These are phyloP conservation scores for Pythium dissotocum DNA, from an alignment of 352 stramenopile genomes.

Conservation along the genomic window DNA sequence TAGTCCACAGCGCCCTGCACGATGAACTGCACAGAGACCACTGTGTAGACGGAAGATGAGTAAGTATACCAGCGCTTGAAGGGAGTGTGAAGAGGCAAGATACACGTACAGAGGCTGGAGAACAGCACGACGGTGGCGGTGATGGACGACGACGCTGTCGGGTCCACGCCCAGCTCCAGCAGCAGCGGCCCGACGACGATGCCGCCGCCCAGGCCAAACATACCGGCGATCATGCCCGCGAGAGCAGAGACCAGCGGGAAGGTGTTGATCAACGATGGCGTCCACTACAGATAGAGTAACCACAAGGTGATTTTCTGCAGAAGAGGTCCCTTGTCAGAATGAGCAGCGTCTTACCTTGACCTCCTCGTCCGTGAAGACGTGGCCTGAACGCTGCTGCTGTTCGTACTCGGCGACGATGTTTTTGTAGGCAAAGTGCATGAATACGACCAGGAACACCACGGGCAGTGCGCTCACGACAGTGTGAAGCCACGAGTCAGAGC, in stretches of 20 bases:
- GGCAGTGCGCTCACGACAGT: conserved; percentile 60
- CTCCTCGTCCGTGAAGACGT: conserved; percentile 47
- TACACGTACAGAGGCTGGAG: conserved; percentile 55
- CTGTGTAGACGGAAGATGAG: neutral
- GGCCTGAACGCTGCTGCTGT: conserved; percentile 46
- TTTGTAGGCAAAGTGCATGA: conserved; percentile 59
- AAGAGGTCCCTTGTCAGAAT: neutral
- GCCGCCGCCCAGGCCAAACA: conserved; percentile 95
- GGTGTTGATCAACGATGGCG: conserved; percentile 55
- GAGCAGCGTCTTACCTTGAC: conserved; percentile 21
- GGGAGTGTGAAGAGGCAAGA: neutral
- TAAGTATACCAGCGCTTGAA: no score
- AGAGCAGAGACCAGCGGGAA: conserved; percentile 90
- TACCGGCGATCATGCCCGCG: conserved; percentile 90
- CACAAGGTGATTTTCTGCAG: neutral
- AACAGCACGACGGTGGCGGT: conserved; percentile 81
- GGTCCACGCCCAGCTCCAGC: conserved; percentile 92
- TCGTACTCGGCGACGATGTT: conserved; percentile 46
- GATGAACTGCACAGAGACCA: conserved; percentile 46
- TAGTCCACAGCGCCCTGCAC: conserved; percentile 51
- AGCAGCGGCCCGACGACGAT: conserved; percentile 95
- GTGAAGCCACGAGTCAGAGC: conserved; percentile 74
- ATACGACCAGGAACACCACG: conserved; percentile 61
- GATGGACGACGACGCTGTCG: conserved; percentile 83
- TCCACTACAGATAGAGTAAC: conserved; percentile 33